Evolutionary conservation across 352 stramenopile species (phyloP), one percentile per base, ranked within the genome.

Genomic region (Pelagophyceae sp.): DNA sequence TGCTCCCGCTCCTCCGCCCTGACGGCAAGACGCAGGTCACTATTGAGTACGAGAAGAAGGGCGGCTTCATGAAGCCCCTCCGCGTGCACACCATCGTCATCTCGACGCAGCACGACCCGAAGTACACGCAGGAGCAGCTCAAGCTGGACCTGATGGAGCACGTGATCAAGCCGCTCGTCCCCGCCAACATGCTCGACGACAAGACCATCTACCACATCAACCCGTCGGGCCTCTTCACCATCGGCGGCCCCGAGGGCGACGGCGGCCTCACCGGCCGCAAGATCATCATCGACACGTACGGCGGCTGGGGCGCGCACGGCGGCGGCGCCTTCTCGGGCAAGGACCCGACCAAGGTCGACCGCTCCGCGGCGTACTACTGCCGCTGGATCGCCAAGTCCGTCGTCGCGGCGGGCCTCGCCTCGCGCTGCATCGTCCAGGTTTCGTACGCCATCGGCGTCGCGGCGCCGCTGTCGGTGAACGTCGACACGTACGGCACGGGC

Each of bases 21-120:
- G 96, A 99, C 83, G 96, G 96, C 82, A 99, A 99, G 93, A 98
- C 95, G 61, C 96, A 99, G 87, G 95, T 98, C 61, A 98, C 94
- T 32, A 93, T 98, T 25, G 93, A 97, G 83, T 99, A 99, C 92
- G 97, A 97, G 86, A 85, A 96, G 84, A 90, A 98, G 79, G 87
- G 93, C 76, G 96, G 96, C 64, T 90, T 89, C 78, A 96, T 97
- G 85, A 87, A 98, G 40, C 96, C 96, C 40, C 90, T 96, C 85
- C 94, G 95, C 82, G 95, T 99, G 76, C 95, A 99, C 92, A 99
- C 96, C 35, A 89, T 99, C 76, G 93, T 99, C 70, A 99, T 99
- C 83, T 99, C 95, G 72, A 98, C 95, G 51, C 96, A 99, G 89
- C 96, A 99, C 89, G 91, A 93, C 83, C 93, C 98, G 76, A 93